A percentile compares a stretch with the other conserved stretches of the same genome.
These are phyloP conservation scores for Kappamyces sp. DNA, from an alignment of 192 early-diverging fungal genomes.

Conservation along the genomic window DNA sequence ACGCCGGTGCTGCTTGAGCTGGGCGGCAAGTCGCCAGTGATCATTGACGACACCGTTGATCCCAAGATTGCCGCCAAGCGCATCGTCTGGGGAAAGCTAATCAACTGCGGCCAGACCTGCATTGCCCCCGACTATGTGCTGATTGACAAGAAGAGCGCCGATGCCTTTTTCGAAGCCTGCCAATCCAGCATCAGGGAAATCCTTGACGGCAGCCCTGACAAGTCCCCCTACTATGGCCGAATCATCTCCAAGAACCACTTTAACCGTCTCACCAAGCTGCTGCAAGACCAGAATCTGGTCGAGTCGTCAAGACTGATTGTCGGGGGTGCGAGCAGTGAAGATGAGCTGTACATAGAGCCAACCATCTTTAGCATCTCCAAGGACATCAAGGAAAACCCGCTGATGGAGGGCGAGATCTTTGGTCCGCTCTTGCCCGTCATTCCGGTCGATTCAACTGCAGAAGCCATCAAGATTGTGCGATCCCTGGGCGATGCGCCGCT, in stretches of 20 bases:
- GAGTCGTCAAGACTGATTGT: slow-evolving; percentile 33
- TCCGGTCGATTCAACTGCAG: slow-evolving; percentile 26
- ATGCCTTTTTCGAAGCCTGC: slow-evolving; percentile 53
- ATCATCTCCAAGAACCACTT: slow-evolving; percentile 69
- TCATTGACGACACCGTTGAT: slow-evolving; percentile 46
- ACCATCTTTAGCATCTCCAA: slow-evolving; percentile 68
- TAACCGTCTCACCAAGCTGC: slow-evolving; percentile 52
- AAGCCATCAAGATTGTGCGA: slow-evolving; percentile 30
- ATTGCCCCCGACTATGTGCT: slow-evolving; percentile 83
- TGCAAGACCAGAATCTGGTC: slow-evolving; percentile 36
- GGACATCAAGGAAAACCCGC: slow-evolving; percentile 30
- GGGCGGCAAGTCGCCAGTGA: slow-evolving; percentile 83
- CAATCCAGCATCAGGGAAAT: slow-evolving; percentile 24
- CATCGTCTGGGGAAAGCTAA: slow-evolving; percentile 72
- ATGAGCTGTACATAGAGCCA: slow-evolving; percentile 70
- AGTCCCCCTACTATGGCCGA: slow-evolving; percentile 53
- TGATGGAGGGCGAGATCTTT: slow-evolving; percentile 85
- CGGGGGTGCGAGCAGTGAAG: slow-evolving; percentile 50
- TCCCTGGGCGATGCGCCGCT: slow-evolving; percentile 55
- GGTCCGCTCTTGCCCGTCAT: slow-evolving; percentile 85
- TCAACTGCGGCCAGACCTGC: slow-evolving; percentile 80
- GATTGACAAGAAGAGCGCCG: slow-evolving; percentile 51
- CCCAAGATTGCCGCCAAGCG: slow-evolving; percentile 60
- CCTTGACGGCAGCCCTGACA: slow-evolving; percentile 33
- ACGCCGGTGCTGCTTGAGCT: slow-evolving; percentile 89